These are phyloP conservation scores for Polyporus arcularius DNA, from an alignment of 768 basidiomycete species.

Conservation along the genomic window DNA sequence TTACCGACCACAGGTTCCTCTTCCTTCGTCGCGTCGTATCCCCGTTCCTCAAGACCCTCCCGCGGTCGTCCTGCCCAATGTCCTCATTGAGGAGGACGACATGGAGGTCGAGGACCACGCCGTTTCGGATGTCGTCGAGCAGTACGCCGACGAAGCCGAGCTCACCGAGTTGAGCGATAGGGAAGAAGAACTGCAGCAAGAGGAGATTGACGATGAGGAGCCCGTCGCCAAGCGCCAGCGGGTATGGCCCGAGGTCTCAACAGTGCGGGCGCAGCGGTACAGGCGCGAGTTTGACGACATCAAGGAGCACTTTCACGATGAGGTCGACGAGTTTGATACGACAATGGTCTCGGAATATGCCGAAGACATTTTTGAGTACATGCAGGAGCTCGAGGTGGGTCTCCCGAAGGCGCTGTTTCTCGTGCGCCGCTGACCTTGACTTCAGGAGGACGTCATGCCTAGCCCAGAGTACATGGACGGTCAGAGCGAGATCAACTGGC, in stretches of 20 bases:
- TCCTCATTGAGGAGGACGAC: constrained; percentile 34
- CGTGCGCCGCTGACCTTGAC: constrained; percentile 23
- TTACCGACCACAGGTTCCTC: constrained; percentile 35
- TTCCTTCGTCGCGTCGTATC: constrained; percentile 41
- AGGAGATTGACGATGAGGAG: constrained; percentile 17
- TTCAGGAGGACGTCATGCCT: constrained; percentile 85
- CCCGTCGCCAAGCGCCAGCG: constrained; percentile 40
- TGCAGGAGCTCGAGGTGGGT: constrained; percentile 88
- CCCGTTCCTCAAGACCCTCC: constrained; percentile 31
- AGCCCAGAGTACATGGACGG: constrained; percentile 91
- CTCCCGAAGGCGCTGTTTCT: not conserved
- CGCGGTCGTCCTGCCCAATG: constrained; percentile 17
- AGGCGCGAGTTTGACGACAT: constrained; percentile 66
- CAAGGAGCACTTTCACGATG: constrained; percentile 62
- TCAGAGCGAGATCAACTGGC: constrained; percentile 91
- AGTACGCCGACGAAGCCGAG: constrained; percentile 46
- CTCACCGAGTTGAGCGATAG: constrained; percentile 27
- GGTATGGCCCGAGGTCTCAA: constrained; percentile 75
- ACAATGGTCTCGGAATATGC: constrained; percentile 99
- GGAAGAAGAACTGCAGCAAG: constrained; percentile 17
- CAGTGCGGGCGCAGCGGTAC: constrained; percentile 59
- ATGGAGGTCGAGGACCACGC: constrained; percentile 62
- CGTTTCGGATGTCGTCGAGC: constrained; percentile 45
- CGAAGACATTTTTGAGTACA: constrained; percentile 98
- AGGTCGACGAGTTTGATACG: constrained; percentile 76